phyloP scores from a whole-genome alignment of 768 basidiomycete species.

The Royoungia palumana region DNA sequence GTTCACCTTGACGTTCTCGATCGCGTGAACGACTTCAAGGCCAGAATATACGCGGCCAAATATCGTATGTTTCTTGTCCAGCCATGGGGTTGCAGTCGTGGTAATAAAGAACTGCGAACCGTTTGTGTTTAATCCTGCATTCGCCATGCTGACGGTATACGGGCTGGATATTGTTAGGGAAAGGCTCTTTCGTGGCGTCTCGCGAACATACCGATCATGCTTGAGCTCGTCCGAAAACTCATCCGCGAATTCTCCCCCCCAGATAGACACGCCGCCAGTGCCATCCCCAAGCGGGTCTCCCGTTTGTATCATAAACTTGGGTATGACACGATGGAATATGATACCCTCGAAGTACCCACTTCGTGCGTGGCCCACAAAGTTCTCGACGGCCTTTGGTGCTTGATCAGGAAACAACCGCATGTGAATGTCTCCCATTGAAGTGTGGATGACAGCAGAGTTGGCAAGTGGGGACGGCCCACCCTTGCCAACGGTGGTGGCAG shows the following conservation, averaged over 20 bases:
- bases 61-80: conserved; percentile 89
- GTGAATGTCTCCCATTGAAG: conserved; percentile 92
- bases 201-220: conserved; percentile 72
- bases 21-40: conserved; percentile 84
- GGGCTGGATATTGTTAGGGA: conserved; percentile 51
- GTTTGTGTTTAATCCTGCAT: conserved; percentile 86
- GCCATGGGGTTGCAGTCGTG: conserved; percentile 89
- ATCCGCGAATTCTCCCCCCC: conserved; percentile 89
- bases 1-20: conserved; percentile 87
- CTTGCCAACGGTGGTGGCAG: conserved; percentile 47
- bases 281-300: conserved; percentile 95
- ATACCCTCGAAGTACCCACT: conserved; percentile 90
- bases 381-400: conserved; percentile 95
- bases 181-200: background rate
- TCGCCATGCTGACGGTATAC: conserved; percentile 95
- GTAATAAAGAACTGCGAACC: conserved; percentile 99
- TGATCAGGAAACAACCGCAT: conserved; percentile 85
- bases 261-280: conserved; percentile 87
- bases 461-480: conserved; percentile 69
- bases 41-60: conserved; percentile 89
- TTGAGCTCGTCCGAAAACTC: conserved; percentile 87
- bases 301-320: conserved; percentile 98
- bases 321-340: conserved; percentile 96
- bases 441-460: conserved; percentile 86
- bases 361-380: conserved; percentile 90